A percentile compares a stretch with the other conserved stretches of the same genome.
These are phyloP conservation scores for Pterulicium gracile DNA, from an alignment of 1,284 basidiomycete genomes.

Conservation along the genomic window DNA sequence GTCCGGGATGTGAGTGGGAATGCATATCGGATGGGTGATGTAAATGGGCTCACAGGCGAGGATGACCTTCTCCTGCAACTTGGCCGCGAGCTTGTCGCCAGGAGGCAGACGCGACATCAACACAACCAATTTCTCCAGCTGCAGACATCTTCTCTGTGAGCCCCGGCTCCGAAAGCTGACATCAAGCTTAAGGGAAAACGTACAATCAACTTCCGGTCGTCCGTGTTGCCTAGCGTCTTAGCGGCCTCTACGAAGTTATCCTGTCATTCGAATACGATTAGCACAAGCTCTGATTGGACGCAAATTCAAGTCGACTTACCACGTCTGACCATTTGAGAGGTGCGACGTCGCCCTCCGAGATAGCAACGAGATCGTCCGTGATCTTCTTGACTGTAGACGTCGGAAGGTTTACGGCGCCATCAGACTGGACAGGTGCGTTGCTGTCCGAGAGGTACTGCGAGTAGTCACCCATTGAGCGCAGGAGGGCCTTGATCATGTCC, in stretches of 20 bases:
- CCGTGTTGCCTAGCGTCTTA: constrained; percentile 30
- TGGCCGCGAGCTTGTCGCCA: constrained; percentile 20
- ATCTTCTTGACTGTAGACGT: constrained; percentile 13
- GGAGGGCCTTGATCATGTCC: background rate
- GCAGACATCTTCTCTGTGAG: background rate
- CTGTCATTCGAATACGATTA: background rate
- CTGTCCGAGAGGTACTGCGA: constrained; percentile 1
- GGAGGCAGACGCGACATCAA: constrained; percentile 37
- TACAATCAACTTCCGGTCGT: constrained; percentile 49
- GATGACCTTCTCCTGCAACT: constrained; percentile 17
- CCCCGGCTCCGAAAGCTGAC: background rate
- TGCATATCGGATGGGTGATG: constrained; percentile 38
- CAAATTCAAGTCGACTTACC: background rate
- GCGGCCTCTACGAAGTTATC: constrained; percentile 27
- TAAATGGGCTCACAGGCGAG: constrained; percentile 30
- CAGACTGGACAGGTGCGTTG: constrained; percentile 6
- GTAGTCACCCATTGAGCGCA: background rate
- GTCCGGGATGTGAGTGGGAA: constrained; percentile 8
- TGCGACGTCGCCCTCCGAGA: background rate
- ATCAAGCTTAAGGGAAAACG: constrained; percentile 12
- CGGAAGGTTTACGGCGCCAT: constrained; percentile 28
- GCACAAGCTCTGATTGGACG: background rate
- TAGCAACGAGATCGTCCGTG: background rate
- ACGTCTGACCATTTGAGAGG: background rate
- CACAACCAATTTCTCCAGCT: constrained; percentile 46